Percentiles rank a stretch among this genome's conserved stretches.
Conservation (phyloP, 2,329 filamentous ascomycete genomes). For the Aureobasidium uvarum region DNA sequence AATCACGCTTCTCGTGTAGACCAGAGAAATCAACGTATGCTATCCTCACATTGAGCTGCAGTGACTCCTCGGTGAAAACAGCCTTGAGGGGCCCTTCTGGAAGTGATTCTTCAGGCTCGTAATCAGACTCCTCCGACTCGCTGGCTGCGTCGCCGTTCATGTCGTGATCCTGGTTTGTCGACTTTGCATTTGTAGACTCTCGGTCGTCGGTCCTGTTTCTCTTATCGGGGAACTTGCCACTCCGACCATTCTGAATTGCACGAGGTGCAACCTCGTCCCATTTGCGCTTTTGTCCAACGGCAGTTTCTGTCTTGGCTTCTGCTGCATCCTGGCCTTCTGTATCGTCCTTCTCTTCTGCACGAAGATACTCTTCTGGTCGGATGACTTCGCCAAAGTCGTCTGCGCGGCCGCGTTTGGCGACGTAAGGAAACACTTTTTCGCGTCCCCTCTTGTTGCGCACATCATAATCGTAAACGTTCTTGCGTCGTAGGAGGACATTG, state of each 20-base stretch:
- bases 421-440: constrained; percentile 87
- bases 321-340: constrained; percentile 63
- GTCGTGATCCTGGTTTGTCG: constrained; percentile 30
- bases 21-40: constrained; percentile 90
- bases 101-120: constrained; percentile 52
- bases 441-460: constrained; percentile 87
- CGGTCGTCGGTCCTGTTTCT: constrained; percentile 39
- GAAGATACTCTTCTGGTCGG: constrained; percentile 86
- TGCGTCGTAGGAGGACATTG: constrained; percentile 83
- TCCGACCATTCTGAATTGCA: constrained; percentile 17
- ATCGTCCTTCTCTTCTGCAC: constrained; percentile 85
- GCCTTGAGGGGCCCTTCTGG: constrained; percentile 72
- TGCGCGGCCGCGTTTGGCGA: constrained; percentile 71
- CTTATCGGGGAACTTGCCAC: constrained; percentile 39
- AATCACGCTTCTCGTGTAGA: constrained; percentile 85
- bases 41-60: constrained; percentile 71
- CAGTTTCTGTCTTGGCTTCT: constrained; percentile 49
- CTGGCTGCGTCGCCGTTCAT: constrained; percentile 36
- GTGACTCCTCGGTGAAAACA: constrained; percentile 59
- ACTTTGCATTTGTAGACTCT: constrained; percentile 34
- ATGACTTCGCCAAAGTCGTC: constrained; percentile 96
- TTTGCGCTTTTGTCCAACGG: constrained; percentile 85
- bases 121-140: constrained; percentile 52
- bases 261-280: constrained; percentile 70
- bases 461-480: constrained; percentile 90